These are phyloP conservation scores for Crithidia bombi DNA, from an alignment of 208 protist species.

Conservation along the genomic window DNA sequence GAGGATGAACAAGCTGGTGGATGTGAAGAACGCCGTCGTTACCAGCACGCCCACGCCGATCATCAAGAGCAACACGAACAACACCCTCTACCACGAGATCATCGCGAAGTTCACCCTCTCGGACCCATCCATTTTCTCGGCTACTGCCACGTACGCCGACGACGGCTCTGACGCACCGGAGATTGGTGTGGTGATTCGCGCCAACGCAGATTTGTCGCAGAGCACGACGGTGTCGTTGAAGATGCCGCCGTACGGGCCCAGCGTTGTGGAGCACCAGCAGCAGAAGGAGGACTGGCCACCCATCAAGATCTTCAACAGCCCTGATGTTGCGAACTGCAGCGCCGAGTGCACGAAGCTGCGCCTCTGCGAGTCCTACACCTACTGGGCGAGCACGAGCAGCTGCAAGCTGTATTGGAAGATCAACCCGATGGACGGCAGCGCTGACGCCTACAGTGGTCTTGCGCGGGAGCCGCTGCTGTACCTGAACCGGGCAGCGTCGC, in stretches of 20 bases:
- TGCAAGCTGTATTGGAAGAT: slow-evolving; percentile 47
- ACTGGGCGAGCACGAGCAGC: slow-evolving; percentile 12
- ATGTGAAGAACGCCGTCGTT: neutral
- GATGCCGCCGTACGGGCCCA: slow-evolving; percentile 44
- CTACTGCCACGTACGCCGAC: slow-evolving; percentile 22
- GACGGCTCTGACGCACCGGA: slow-evolving; percentile 41
- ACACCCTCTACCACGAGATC: slow-evolving; percentile 51
- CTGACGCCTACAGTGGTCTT: slow-evolving; percentile 29
- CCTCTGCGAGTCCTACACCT: slow-evolving; percentile 47
- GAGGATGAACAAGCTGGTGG: slow-evolving; percentile 24
- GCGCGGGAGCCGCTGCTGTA: slow-evolving; percentile 39
- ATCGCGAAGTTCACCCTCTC: slow-evolving; percentile 44
- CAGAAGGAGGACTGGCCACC: slow-evolving; percentile 13
- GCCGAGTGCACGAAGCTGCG: slow-evolving; percentile 38
- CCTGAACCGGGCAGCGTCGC: slow-evolving; percentile 35
- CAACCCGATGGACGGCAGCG: slow-evolving; percentile 10
- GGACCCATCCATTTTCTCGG: slow-evolving; percentile 23
- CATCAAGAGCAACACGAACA: slow-evolving; percentile 14
- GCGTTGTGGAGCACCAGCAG: slow-evolving; percentile 16
- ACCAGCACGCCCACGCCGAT: slow-evolving; percentile 6
- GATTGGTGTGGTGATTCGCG: slow-evolving; percentile 41
- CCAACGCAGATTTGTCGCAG: slow-evolving; percentile 17
- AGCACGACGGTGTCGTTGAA: slow-evolving; percentile 39
- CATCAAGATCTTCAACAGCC: slow-evolving; percentile 36
- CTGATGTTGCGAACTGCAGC: slow-evolving; percentile 33